Evolutionary conservation across 768 basidiomycete genomes (phyloP), one percentile per base, ranked within the genome.

Genomic region (Hysterangium stoloniferum): DNA sequence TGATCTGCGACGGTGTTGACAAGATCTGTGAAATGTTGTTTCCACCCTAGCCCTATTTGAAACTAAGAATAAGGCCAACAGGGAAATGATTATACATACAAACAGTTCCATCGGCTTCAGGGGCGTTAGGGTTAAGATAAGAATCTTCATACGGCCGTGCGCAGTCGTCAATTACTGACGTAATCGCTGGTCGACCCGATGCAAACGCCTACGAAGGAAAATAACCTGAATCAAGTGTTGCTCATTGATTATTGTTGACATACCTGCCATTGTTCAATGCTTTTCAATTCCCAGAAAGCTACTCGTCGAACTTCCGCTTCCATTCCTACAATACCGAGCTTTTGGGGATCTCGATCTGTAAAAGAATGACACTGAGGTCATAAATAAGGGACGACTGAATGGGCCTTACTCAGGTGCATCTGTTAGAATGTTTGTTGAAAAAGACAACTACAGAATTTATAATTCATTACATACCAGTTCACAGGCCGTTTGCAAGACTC

Each of bases 221-320:
- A 22, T 36, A 34, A 5, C 17, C 2, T 22, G 33, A 19, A 17
- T 40, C 19, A 42, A 27, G 5, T 29, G 33, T 35, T 17, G 47
- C 19, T 27, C 4, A 2, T 37, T 36, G 24, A 28, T 13, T 15
- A 1, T 36, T 6, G 29, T 20, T 22, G 27, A 42, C 49, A 41
- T 41, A 51, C 49, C 38, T 51, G 49, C 49, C 49, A 51, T 9
- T 51, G 49, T 8, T 51, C 49, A 17, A 51, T 42, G 32, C 49
- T 51, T 22, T 51, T 51, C 27, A 40, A 17, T 31, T 51, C 49
- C 49, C 49, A 51, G 24, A 51, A 51, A 31, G 49, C 49, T 20
- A 51, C 49, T 12, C 29, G 38, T 19, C 49, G 36, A 20, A 51
- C 49, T 32, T 51, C 40, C 15, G 49, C 49, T 43, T 51, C 49